phyloP scores from a whole-genome alignment of 1,284 basidiomycete species.

The Cystobasidium pallidum region DNA sequence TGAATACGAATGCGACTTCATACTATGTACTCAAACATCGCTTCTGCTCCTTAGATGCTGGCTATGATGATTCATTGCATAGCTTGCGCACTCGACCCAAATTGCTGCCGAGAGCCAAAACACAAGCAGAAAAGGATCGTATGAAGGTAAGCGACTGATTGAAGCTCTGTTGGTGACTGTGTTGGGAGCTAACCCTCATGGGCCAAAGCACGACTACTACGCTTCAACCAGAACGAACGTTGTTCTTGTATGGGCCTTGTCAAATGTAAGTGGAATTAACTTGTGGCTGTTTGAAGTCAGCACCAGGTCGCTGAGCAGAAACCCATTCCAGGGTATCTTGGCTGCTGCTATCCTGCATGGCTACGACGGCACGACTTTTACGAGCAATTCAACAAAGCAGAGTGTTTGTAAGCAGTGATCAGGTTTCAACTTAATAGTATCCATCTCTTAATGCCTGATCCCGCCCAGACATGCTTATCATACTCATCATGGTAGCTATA shows the following conservation, averaged over 20 bases:
- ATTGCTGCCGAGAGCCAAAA: constrained; percentile 55
- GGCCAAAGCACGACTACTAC: constrained; percentile 60
- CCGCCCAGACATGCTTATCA: constrained; percentile 65
- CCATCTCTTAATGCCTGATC: not conserved
- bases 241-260: constrained; percentile 79
- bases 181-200: constrained; percentile 54
- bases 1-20: too few relatives aligned
- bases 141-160: constrained; percentile 49
- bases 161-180: too few relatives aligned
- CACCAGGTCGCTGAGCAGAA: constrained; percentile 9
- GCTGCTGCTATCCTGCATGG: constrained; percentile 74
- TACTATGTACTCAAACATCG: not conserved
- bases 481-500: constrained; percentile 73
- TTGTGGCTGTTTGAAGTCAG: not conserved
- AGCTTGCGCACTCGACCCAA: constrained; percentile 71
- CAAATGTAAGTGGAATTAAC: constrained; percentile 66
- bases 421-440: not conserved
- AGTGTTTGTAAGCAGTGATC: constrained; percentile 46
- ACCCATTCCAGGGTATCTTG: constrained; percentile 67
- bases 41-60: constrained; percentile 61
- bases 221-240: constrained; percentile 77
- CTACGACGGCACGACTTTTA: constrained; percentile 68
- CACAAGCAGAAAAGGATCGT: constrained; percentile 53
- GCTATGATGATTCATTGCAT: constrained; percentile 84
- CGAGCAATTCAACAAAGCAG: constrained; percentile 57